These are phyloP conservation scores for Penicillium brasilianum DNA, from an alignment of 2,329 filamentous ascomycete species.

Conservation along the genomic window DNA sequence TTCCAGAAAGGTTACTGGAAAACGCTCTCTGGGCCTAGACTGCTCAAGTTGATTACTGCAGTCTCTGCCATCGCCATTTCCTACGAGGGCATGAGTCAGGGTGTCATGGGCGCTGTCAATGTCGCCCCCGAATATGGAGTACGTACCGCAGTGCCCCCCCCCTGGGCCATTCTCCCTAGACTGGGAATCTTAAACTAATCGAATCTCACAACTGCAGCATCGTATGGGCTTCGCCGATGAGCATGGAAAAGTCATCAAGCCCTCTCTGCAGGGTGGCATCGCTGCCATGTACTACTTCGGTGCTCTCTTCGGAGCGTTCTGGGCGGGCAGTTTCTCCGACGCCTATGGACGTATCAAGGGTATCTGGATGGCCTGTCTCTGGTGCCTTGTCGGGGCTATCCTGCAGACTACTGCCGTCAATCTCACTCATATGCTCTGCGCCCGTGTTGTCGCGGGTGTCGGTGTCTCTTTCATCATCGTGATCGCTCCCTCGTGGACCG, in stretches of 20 bases:
- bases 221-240: constrained; percentile 18
- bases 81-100: constrained; percentile 27
- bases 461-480: constrained; percentile 33
- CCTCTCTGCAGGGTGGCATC: constrained; percentile 47
- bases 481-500: constrained; percentile 29
- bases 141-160: constrained; percentile 10
- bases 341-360: constrained; percentile 29
- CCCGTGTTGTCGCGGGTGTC: constrained; percentile 32
- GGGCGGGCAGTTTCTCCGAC: constrained; percentile 27
- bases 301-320: constrained; percentile 29
- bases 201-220: constrained; percentile 5
- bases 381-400: constrained; percentile 30
- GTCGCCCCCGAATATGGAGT: constrained; percentile 39
- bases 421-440: constrained; percentile 29
- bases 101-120: constrained; percentile 44
- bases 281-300: constrained; percentile 46
- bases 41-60: constrained; percentile 16
- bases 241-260: constrained; percentile 32
- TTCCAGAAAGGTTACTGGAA: constrained; percentile 9
- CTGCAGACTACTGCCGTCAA: constrained; percentile 30
- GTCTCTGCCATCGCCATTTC: constrained; percentile 26
- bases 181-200: constrained; percentile 5
- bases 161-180: constrained; percentile 1
- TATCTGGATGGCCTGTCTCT: constrained; percentile 30
- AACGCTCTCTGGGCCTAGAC: constrained; percentile 12